phyloP scores from a whole-genome alignment of 148 eudicot species.

The Polygonum aviculare region DNA sequence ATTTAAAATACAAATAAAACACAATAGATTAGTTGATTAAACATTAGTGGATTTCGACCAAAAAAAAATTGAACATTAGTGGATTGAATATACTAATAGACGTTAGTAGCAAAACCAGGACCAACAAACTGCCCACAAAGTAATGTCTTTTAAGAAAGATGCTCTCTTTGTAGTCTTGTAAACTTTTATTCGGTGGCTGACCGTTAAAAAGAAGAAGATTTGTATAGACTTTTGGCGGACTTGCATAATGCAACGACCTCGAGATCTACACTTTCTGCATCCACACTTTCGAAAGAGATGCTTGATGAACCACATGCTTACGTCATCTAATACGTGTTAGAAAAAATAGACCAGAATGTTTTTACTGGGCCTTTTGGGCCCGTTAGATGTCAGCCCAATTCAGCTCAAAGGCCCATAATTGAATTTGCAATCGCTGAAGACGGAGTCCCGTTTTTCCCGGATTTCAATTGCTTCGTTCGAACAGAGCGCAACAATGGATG shows the following conservation, averaged over 20 bases:
- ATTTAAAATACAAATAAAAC: neutral
- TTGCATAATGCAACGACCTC: neutral
- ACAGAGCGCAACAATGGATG: conserved; percentile 14
- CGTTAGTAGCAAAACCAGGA: neutral
- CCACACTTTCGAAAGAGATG: neutral
- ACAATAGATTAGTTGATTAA: neutral
- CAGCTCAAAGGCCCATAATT: neutral
- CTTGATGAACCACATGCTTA: neutral
- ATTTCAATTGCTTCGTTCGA: neutral
- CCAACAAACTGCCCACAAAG: neutral
- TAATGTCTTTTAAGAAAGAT: neutral
- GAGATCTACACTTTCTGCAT: neutral
- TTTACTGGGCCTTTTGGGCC: neutral
- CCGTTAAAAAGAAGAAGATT: neutral
- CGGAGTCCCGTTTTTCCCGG: neutral
- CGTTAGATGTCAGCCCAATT: neutral
- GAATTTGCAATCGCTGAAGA: neutral
- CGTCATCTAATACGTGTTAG: neutral
- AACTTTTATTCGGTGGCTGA: neutral
- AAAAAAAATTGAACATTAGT: neutral
- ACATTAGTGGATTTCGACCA: neutral
- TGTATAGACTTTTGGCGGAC: neutral
- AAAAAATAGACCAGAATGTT: neutral
- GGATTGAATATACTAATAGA: neutral
- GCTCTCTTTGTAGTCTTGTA: neutral